Conservation (phyloP, 768 basidiomycete genomes). For the Cystobasidium tubakii region DNA sequence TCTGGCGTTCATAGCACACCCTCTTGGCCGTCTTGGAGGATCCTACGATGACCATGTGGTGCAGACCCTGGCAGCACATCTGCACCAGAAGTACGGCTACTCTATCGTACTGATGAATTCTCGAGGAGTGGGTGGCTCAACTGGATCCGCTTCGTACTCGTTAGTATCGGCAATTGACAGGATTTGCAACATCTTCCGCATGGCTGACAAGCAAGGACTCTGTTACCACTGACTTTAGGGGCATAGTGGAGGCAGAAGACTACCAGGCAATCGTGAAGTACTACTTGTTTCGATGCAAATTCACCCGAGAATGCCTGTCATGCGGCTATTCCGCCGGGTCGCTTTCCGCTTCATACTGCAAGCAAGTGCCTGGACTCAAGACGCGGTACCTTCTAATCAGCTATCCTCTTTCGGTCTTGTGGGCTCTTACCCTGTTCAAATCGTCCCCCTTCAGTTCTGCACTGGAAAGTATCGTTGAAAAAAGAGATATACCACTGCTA, state of each 20-base stretch:
- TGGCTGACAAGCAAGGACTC: background rate
- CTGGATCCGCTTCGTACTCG: conserved; percentile 35
- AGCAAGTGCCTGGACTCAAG: background rate
- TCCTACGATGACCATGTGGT: conserved; percentile 23
- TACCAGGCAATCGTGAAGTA: conserved; percentile 36
- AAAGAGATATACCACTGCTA: conserved; percentile 11
- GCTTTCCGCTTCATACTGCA: conserved; percentile 37
- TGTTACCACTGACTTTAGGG: conserved; percentile 4
- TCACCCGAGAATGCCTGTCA: conserved; percentile 20
- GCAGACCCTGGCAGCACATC: conserved; percentile 1
- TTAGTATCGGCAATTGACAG: background rate
- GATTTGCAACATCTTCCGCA: background rate
- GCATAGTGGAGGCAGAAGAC: conserved; percentile 37
- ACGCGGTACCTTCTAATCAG: conserved; percentile 42
- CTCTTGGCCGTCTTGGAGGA: conserved; percentile 13
- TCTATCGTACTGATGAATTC: conserved; percentile 31
- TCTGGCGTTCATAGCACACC: conserved; percentile 34
- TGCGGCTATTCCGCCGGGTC: conserved; percentile 44
- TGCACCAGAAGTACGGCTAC: conserved; percentile 9
- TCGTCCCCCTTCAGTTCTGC: background rate
- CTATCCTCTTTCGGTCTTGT: conserved; percentile 45
- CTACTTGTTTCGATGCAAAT: background rate
- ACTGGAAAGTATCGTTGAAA: background rate
- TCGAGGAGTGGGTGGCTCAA: conserved; percentile 33
- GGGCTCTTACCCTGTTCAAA: conserved; percentile 41